Evolutionary conservation across 164 flowering plant genomes (phyloP).

Genomic region (Nelumbo lutea): DNA sequence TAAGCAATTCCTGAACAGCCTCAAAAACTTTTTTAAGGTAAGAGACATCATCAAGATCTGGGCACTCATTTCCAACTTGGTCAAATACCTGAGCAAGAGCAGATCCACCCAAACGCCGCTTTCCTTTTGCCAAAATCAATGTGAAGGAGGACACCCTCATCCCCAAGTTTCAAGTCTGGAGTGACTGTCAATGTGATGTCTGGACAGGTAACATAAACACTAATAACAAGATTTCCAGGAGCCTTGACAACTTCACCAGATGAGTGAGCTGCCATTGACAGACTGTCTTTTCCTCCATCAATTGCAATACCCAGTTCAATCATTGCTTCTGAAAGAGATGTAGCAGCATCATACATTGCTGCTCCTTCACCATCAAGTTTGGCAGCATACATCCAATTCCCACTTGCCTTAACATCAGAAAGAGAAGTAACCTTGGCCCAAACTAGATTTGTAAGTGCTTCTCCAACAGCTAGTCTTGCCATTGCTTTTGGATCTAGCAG

Average conservation of each 20-base stretch:
- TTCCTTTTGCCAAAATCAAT: conserved; percentile 82
- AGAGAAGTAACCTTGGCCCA: conserved; percentile 92
- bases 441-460: conserved; percentile 94
- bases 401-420: conserved; percentile 92
- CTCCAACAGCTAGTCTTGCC: conserved; percentile 93
- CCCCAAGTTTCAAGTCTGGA: conserved; percentile 79
- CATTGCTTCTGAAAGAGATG: conserved; percentile 82
- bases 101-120: conserved; percentile 89
- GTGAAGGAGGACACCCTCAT: conserved; percentile 77
- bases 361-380: conserved; percentile 97
- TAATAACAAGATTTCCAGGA: conserved; percentile 90
- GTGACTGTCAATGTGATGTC: conserved; percentile 94
- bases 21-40: conserved; percentile 70
- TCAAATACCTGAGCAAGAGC: conserved; percentile 89
- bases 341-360: conserved; percentile 93
- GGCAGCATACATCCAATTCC: conserved; percentile 99
- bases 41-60: conserved; percentile 83
- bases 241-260: conserved; percentile 88
- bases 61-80: conserved; percentile 81
- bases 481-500: conserved; percentile 83
- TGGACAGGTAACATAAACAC: conserved; percentile 85
- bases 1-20: conserved; percentile 58
- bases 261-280: conserved; percentile 90
- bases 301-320: conserved; percentile 89
- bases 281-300: conserved; percentile 98